Evolutionary conservation across 1,139 yeast species (phyloP).

Genomic region (Schizosaccharomyces versatilis): DNA sequence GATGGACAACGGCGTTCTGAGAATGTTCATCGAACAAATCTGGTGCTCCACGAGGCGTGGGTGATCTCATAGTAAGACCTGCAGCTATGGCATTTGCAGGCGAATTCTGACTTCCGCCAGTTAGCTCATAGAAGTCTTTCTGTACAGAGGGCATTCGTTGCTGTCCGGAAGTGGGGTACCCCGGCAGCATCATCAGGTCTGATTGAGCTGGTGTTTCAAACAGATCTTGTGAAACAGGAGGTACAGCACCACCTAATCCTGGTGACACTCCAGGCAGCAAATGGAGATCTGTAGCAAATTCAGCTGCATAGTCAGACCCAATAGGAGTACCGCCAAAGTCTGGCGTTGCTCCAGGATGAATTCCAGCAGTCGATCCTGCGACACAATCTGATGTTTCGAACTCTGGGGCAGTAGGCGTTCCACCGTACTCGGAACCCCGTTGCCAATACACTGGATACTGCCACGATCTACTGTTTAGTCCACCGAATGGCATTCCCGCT

Average conservation of each 20-base stretch:
- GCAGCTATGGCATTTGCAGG: not conserved
- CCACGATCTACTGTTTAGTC: not conserved
- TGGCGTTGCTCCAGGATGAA: too few species aligned
- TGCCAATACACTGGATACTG: constrained; percentile 1
- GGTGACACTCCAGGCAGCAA: not conserved
- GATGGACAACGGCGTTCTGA: not conserved
- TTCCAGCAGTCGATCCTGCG: not conserved
- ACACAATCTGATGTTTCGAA: not conserved
- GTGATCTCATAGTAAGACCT: not conserved
- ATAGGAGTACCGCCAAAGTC: not conserved
- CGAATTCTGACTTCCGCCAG: not conserved
- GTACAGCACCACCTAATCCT: not conserved
- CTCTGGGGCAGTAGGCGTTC: not conserved
- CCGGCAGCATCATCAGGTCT: not conserved
- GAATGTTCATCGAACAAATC: not conserved
- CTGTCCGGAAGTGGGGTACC: not conserved
- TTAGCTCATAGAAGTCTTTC: not conserved
- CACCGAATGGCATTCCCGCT: not conserved
- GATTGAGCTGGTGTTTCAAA: not conserved
- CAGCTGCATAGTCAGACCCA: not conserved
- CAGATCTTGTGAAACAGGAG: not conserved
- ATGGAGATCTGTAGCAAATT: not conserved
- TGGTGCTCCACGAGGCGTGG: not conserved
- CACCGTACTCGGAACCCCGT: not conserved
- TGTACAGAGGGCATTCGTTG: not conserved